Conservation (phyloP, 148 eudicot genomes). For the Cornus suecica region DNA sequence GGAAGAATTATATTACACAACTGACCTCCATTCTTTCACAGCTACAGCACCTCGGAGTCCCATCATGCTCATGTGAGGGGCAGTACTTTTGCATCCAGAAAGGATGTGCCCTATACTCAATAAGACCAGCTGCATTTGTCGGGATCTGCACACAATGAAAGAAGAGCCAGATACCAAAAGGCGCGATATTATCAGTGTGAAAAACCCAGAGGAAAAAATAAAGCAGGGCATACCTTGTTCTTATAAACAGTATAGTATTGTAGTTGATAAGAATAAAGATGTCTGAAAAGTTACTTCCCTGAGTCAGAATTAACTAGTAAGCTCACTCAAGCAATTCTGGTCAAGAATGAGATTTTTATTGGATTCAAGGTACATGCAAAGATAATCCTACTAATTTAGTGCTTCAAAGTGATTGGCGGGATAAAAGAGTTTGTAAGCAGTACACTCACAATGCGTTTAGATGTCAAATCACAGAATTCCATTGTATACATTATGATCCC, state of each 20-base stretch:
- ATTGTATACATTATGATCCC: too few relatives aligned
- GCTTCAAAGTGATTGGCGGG: too few relatives aligned
- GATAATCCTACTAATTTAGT: too few relatives aligned
- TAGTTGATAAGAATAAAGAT: not conserved
- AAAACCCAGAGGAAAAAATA: not conserved
- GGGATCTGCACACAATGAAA: constrained; percentile 54
- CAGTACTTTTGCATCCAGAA: constrained; percentile 98
- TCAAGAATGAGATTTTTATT: too few relatives aligned
- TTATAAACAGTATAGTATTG: not conserved
- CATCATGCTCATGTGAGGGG: constrained; percentile 84
- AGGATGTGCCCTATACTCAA: constrained; percentile 95
- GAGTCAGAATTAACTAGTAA: too few relatives aligned
- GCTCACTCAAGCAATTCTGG: too few relatives aligned
- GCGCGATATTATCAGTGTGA: not conserved
- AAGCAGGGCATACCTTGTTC: not conserved
- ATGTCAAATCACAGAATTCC: too few relatives aligned
- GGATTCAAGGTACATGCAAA: too few relatives aligned
- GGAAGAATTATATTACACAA: not conserved
- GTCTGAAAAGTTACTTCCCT: not conserved
- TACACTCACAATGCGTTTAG: too few relatives aligned
- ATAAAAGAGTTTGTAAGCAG: too few relatives aligned
- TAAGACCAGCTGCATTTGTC: constrained; percentile 70
- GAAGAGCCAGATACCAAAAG: not conserved
- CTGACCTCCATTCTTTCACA: constrained; percentile 98
- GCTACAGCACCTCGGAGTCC: constrained; percentile 96